These are phyloP conservation scores for Thelephora ganbajun DNA, from an alignment of 768 basidiomycete species.

Conservation along the genomic window DNA sequence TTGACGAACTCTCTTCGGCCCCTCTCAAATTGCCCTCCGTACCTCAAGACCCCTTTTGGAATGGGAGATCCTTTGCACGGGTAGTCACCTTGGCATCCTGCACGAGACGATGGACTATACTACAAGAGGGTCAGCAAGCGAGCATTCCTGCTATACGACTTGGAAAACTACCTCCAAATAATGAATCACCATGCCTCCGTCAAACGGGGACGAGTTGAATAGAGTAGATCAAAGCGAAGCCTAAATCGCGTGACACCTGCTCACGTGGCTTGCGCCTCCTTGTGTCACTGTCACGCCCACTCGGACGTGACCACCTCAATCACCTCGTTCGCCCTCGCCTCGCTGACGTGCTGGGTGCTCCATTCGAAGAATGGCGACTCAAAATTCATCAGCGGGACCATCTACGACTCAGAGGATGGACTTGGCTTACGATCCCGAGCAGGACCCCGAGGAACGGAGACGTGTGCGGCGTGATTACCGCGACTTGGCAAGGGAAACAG, in stretches of 20 bases:
- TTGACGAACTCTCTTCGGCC: slow-evolving; percentile 46
- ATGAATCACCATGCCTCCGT: not conserved
- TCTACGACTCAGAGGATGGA: slow-evolving; percentile 15
- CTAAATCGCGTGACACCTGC: no score
- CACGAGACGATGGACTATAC: slow-evolving; percentile 62
- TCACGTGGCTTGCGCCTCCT: no score
- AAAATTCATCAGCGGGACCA: no score
- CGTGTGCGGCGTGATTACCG: slow-evolving; percentile 64
- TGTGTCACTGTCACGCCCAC: no score
- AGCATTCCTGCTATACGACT: not conserved
- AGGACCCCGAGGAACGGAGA: slow-evolving; percentile 71
- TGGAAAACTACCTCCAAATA: not conserved
- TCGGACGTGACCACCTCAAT: no score
- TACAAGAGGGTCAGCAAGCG: slow-evolving; percentile 13
- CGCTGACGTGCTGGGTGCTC: no score
- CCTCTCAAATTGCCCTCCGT: slow-evolving; percentile 31
- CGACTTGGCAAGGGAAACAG: slow-evolving; percentile 42
- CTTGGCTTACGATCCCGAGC: slow-evolving; percentile 67
- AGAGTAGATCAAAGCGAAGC: no score
- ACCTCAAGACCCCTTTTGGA: slow-evolving; percentile 45
- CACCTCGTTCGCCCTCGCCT: no score
- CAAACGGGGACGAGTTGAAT: no score
- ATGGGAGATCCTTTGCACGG: slow-evolving; percentile 45
- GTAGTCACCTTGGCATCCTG: slow-evolving; percentile 50
- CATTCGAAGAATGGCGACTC: no score